A percentile compares a stretch with the other conserved stretches of the same genome.
phyloP scores from a whole-genome alignment of 768 basidiomycete genomes.

The Chlorophyllum brunneum region DNA sequence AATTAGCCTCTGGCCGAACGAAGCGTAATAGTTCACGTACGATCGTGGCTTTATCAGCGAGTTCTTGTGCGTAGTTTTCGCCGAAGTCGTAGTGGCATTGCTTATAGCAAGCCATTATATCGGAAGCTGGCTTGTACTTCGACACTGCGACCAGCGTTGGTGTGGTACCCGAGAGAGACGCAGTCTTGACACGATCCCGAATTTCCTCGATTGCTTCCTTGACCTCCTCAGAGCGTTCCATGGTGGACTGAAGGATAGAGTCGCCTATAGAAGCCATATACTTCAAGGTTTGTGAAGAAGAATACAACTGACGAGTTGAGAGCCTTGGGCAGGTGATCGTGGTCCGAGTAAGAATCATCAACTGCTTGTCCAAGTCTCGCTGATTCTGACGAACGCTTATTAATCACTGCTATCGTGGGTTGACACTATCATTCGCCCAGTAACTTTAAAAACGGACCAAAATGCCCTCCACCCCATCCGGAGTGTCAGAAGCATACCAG shows the following conservation, averaged over 20 bases:
- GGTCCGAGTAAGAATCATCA: background rate
- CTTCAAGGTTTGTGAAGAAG: background rate
- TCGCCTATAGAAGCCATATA: background rate
- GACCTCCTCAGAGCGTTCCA: constrained; percentile 51
- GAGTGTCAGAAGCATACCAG: no score
- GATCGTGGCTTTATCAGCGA: constrained; percentile 78
- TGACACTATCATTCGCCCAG: no score
- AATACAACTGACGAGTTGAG: background rate
- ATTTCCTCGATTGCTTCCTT: constrained; percentile 50
- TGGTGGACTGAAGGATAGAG: constrained; percentile 19
- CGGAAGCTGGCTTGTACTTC: constrained; percentile 86
- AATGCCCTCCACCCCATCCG: no score
- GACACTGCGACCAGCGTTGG: constrained; percentile 80
- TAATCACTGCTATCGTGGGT: no score
- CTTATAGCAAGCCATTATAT: constrained; percentile 80
- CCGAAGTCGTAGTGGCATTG: constrained; percentile 89
- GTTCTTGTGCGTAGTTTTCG: constrained; percentile 95
- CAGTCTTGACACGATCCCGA: constrained; percentile 39
- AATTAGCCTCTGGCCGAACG: background rate
- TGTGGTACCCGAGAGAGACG: constrained; percentile 24
- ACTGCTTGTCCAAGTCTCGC: no score
- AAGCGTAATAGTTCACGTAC: constrained; percentile 38
- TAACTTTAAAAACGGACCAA: no score
- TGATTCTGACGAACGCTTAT: no score
- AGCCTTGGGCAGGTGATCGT: background rate